A percentile compares a stretch with the other conserved stretches of the same genome.
Conservation (phyloP, 345 rosid species). For the Arabis hirsuta region DNA sequence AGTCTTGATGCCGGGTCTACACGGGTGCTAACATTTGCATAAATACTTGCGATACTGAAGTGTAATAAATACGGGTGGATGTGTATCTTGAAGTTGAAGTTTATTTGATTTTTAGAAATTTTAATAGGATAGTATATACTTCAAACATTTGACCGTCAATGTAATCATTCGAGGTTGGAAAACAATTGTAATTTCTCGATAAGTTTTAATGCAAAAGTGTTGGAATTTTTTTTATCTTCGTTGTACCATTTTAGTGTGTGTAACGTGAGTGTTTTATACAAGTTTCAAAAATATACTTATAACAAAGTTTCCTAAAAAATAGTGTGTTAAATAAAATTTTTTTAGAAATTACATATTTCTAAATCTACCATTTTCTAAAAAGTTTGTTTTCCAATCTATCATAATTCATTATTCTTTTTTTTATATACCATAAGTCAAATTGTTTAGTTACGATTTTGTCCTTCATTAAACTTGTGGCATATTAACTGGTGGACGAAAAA, state of each 20-base stretch:
- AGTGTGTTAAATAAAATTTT: too few species aligned
- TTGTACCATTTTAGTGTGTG: neutral
- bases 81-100: neutral
- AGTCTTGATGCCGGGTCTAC: conserved; percentile 22
- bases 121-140: conserved; percentile 2
- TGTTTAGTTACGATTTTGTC: too few species aligned
- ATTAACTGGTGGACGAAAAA: too few species aligned
- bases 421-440: too few species aligned
- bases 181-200: neutral
- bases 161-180: conserved; percentile 12
- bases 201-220: conserved; percentile 11
- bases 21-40: conserved; percentile 14
- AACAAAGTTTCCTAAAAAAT: too few species aligned
- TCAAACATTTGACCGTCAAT: conserved; percentile 21
- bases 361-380: too few species aligned
- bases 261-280: neutral
- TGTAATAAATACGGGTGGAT: neutral
- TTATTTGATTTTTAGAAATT: neutral
- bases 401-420: too few species aligned
- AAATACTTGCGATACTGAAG: neutral
- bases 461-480: too few species aligned
- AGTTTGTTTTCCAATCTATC: too few species aligned
- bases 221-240: conserved; percentile 14
- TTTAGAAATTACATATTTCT: too few species aligned
- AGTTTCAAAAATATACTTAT: too few species aligned